Conservation (phyloP, 2,329 filamentous ascomycete genomes). For the Alternaria dauci region DNA sequence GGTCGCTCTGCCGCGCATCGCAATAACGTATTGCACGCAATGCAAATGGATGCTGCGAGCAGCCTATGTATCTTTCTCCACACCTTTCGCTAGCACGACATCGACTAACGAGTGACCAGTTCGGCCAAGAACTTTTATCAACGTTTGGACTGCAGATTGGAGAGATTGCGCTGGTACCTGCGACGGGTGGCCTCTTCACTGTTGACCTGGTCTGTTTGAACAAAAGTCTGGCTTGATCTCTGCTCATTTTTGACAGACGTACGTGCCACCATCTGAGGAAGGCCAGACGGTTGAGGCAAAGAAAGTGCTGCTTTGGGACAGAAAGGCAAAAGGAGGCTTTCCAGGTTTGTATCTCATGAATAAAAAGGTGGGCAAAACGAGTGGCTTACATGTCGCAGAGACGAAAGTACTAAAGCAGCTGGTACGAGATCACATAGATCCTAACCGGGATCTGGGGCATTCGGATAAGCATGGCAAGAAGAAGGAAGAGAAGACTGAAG, state of each 20-base stretch:
- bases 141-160: slow-evolving; percentile 86
- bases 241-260: slow-evolving; percentile 32
- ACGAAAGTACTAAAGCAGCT: slow-evolving; percentile 89
- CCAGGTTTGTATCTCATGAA: slow-evolving; percentile 60
- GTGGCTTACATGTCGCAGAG: slow-evolving; percentile 58
- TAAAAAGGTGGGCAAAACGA: neutral
- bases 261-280: slow-evolving; percentile 23
- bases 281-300: slow-evolving; percentile 40
- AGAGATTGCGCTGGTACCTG: slow-evolving; percentile 86
- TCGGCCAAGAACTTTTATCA: slow-evolving; percentile 91
- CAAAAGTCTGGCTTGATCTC: neutral
- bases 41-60: slow-evolving; percentile 91
- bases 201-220: slow-evolving; percentile 65
- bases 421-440: slow-evolving; percentile 83
- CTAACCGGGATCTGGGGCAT: slow-evolving; percentile 79
- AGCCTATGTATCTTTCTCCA: slow-evolving; percentile 71
- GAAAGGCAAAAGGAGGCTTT: slow-evolving; percentile 86
- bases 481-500: slow-evolving; percentile 24
- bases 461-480: slow-evolving; percentile 56
- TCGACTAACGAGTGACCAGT: slow-evolving; percentile 61
- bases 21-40: slow-evolving; percentile 93
- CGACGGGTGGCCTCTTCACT: slow-evolving; percentile 83
- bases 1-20: slow-evolving; percentile 71
- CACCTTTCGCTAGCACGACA: neutral
- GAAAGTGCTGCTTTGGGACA: slow-evolving; percentile 80